Conservation (phyloP, 1,284 basidiomycete species). For the Stygiomarasmius scandens region DNA sequence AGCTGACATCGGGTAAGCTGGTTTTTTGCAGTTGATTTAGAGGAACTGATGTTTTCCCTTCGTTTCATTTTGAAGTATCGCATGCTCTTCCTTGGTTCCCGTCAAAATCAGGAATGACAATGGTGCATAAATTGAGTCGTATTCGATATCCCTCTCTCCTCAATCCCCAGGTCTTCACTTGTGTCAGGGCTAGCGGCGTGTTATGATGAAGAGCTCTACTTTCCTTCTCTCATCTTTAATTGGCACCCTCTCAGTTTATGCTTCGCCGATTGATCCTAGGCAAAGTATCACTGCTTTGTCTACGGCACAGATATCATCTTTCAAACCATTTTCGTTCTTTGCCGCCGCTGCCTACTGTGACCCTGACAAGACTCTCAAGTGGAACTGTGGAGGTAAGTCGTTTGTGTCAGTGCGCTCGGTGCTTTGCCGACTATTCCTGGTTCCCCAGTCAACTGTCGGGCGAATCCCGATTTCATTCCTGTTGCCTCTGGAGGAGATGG, state of each 20-base stretch:
- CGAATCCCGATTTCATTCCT: constrained; percentile 49
- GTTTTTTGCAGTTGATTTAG: too few relatives aligned
- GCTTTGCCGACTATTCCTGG: not conserved
- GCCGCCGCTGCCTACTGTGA: constrained; percentile 48
- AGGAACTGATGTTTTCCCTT: too few relatives aligned
- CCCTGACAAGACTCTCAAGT: constrained; percentile 38
- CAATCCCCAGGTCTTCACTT: too few relatives aligned
- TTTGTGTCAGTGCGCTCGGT: not conserved
- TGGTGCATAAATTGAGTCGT: too few relatives aligned
- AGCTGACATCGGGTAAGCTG: too few relatives aligned
- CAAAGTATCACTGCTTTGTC: constrained; percentile 32
- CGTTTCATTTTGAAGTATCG: too few relatives aligned
- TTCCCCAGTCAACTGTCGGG: constrained; percentile 47
- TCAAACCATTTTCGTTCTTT: constrained; percentile 49
- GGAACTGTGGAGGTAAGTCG: constrained; percentile 47
- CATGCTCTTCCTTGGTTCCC: too few relatives aligned
- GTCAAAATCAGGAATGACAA: too few relatives aligned
- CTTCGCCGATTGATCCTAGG: not conserved
- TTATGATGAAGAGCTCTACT: not conserved
- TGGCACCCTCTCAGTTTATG: not conserved
- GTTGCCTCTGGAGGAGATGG: constrained; percentile 59
- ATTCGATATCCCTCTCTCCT: too few relatives aligned
- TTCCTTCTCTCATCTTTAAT: not conserved
- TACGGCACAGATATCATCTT: constrained; percentile 44
- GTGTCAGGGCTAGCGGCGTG: not conserved